These are phyloP conservation scores for Kurtzmaniella quercitrusa DNA, from an alignment of 1,139 yeast genomes.

Conservation along the genomic window DNA sequence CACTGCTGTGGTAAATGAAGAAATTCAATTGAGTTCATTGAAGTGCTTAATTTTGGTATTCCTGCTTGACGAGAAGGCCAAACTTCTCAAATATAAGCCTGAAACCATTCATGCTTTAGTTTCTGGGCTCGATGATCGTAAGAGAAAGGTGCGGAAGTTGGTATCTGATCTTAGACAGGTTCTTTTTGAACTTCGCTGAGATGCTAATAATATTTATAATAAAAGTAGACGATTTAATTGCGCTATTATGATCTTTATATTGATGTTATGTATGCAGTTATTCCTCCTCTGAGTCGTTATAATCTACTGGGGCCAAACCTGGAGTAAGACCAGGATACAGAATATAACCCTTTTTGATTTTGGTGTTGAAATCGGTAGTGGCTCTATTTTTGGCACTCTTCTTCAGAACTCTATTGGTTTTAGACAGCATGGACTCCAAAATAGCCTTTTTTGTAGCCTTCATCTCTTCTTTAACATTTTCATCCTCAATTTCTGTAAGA, in stretches of 20 bases:
- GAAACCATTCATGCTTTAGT: conserved; percentile 47
- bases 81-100: conserved; percentile 49
- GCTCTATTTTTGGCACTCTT: conserved; percentile 23
- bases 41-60: conserved; percentile 52
- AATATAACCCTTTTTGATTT: conserved; percentile 39
- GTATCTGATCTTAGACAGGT: conserved; percentile 79
- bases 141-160: conserved; percentile 67
- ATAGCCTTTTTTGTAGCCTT: conserved; percentile 39
- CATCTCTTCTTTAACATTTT: conserved; percentile 42
- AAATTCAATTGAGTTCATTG: conserved; percentile 55
- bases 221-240: background rate
- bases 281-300: conserved; percentile 43
- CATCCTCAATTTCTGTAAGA: conserved; percentile 42
- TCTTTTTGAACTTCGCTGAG: conserved; percentile 58
- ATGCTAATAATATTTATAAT: conserved; percentile 9
- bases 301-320: conserved; percentile 86
- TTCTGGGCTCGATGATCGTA: conserved; percentile 65
- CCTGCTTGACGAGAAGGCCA: conserved; percentile 28
- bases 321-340: conserved; percentile 78
- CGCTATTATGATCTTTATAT: no score
- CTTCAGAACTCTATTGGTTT: conserved; percentile 10
- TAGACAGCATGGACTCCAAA: conserved; percentile 22
- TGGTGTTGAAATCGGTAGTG: conserved; percentile 38
- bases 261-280: conserved; percentile 9
- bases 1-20: conserved; percentile 26